These are phyloP conservation scores for Huntiella savannae DNA, from an alignment of 2,329 filamentous ascomycete species.

Conservation along the genomic window DNA sequence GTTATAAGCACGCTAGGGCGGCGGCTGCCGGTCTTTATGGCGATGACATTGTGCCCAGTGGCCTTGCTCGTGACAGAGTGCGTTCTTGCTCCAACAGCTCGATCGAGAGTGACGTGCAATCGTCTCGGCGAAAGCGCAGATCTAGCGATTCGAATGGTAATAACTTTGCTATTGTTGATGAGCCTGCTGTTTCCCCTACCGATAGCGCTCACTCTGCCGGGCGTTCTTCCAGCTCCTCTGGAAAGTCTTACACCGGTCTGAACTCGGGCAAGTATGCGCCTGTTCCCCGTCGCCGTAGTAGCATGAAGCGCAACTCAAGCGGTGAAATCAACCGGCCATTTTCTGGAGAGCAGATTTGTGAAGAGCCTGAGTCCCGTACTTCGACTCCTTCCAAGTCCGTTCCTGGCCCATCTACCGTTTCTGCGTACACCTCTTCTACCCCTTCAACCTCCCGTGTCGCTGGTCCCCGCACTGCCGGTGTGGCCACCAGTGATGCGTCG, in stretches of 20 bases:
- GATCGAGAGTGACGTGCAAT: conserved; percentile 24
- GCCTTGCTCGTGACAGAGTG: conserved; percentile 25
- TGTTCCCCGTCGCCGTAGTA: conserved; percentile 37
- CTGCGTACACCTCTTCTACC: conserved; percentile 16
- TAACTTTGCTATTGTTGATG: conserved; percentile 3
- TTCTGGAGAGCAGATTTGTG: conserved; percentile 68
- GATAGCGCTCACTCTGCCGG: conserved; percentile 1
- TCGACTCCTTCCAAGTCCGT: conserved; percentile 12
- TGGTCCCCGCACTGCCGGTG: conserved; percentile 3
- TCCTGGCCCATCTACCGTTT: neutral
- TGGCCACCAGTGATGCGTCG: conserved; percentile 1
- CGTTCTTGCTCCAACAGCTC: conserved; percentile 35
- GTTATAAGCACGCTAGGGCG: conserved; percentile 48
- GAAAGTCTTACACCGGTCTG: conserved; percentile 14
- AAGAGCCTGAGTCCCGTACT: conserved; percentile 47
- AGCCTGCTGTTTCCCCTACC: conserved; percentile 5
- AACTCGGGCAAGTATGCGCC: conserved; percentile 13
- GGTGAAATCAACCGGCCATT: conserved; percentile 48
- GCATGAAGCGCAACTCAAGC: conserved; percentile 50
- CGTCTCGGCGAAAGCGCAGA: conserved; percentile 2
- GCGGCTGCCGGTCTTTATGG: conserved; percentile 36
- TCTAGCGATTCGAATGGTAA: conserved; percentile 5
- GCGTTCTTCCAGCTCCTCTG: conserved; percentile 4
- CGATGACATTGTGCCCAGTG: conserved; percentile 26
- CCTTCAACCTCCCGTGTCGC: neutral